phyloP scores from a whole-genome alignment of 2,329 filamentous ascomycete genomes.

The Coleophoma cylindrospora region DNA sequence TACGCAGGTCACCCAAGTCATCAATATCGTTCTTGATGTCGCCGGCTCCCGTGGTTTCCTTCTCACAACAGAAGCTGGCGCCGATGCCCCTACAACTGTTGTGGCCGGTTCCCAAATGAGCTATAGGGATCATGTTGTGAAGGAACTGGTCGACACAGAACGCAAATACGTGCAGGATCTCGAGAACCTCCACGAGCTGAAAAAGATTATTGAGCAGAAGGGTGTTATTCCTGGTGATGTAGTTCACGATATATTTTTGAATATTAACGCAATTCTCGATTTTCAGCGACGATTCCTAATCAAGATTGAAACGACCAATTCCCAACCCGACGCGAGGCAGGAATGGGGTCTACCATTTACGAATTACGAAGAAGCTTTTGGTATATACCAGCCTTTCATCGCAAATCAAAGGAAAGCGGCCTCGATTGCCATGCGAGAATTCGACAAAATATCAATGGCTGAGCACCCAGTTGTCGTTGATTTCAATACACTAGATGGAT shows the following conservation, averaged over 20 bases:
- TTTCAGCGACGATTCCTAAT: constrained; percentile 95
- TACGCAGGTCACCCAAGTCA: constrained; percentile 74
- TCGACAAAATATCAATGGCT: constrained; percentile 77
- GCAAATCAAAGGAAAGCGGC: constrained; percentile 93
- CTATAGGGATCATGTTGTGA: constrained; percentile 80
- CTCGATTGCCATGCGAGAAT: constrained; percentile 75
- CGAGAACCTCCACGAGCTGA: constrained; percentile 88
- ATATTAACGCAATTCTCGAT: constrained; percentile 90
- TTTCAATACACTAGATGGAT: constrained; percentile 83
- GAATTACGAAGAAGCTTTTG: constrained; percentile 78
- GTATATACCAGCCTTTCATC: constrained; percentile 95
- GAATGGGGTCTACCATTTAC: constrained; percentile 95
- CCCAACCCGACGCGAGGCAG: constrained; percentile 68
- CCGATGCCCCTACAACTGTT: constrained; percentile 38
- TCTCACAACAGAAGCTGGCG: constrained; percentile 51
- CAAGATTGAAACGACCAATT: constrained; percentile 91
- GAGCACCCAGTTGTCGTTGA: constrained; percentile 78
- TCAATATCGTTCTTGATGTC: constrained; percentile 87
- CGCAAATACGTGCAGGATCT: constrained; percentile 97
- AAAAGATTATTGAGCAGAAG: constrained; percentile 82
- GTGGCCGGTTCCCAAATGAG: constrained; percentile 57
- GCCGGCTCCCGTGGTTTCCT: constrained; percentile 75
- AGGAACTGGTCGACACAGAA: constrained; percentile 90
- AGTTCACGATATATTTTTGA: constrained; percentile 92
- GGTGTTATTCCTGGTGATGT: constrained; percentile 84